Evolutionary conservation across 345 rosid genomes (phyloP).

Genomic region (Camelina hispida): DNA sequence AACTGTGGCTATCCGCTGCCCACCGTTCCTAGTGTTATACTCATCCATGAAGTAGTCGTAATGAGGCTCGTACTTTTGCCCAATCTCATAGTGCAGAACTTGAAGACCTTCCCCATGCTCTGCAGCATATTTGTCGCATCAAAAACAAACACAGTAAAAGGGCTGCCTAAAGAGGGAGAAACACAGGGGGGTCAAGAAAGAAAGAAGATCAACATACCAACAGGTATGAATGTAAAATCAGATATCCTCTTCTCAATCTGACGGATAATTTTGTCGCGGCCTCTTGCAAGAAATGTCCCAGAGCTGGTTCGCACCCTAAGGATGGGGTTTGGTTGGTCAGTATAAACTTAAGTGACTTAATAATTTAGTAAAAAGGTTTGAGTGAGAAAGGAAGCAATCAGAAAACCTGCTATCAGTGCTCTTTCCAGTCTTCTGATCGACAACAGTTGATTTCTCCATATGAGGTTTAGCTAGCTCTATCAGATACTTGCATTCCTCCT

Average conservation of each 20-base stretch:
- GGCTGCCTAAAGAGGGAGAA: conserved; percentile 11
- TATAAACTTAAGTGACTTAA: neutral
- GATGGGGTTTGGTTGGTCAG: neutral
- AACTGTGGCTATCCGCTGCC: conserved; percentile 93
- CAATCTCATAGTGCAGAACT: conserved; percentile 90
- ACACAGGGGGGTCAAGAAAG: neutral
- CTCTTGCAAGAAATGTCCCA: conserved; percentile 82
- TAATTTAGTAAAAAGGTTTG: neutral
- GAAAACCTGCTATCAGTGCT: conserved; percentile 86
- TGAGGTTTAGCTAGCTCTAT: conserved; percentile 80
- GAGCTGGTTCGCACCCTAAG: conserved; percentile 89
- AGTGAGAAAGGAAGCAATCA: neutral
- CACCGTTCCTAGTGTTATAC: conserved; percentile 86
- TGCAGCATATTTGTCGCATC: conserved; percentile 41
- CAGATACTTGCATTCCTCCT: conserved; percentile 79
- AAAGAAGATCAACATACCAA: conserved; percentile 53
- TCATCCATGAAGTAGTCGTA: conserved; percentile 89
- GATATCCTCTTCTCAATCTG: conserved; percentile 85
- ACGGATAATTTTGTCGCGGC: conserved; percentile 72
- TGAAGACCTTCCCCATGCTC: conserved; percentile 98
- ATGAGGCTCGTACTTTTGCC: conserved; percentile 96
- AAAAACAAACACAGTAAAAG: neutral
- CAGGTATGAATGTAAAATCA: conserved; percentile 88
- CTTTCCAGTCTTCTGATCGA: conserved; percentile 82
- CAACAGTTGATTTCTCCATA: conserved; percentile 86